phyloP scores from a whole-genome alignment of 495 filamentous ascomycete species.

The Hamigera avellanea region DNA sequence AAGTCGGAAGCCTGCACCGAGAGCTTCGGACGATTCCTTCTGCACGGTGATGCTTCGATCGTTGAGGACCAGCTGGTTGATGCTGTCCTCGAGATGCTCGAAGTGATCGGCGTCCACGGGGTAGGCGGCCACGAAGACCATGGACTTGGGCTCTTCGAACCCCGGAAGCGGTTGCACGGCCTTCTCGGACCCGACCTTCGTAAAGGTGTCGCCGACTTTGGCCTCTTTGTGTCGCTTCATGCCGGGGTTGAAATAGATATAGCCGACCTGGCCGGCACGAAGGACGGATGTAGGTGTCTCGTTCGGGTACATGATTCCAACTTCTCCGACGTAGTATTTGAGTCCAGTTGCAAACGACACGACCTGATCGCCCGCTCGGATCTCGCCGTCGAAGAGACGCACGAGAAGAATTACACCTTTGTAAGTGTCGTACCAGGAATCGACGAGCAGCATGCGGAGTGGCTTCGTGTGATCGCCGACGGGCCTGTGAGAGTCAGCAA shows the following conservation, averaged over 20 bases:
- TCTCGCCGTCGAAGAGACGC: constrained; percentile 77
- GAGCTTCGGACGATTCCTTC: constrained; percentile 85
- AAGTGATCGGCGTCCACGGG: constrained; percentile 85
- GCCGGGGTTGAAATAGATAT: constrained; percentile 92
- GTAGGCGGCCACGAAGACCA: constrained; percentile 97
- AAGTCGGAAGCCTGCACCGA: constrained; percentile 87
- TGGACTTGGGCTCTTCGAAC: constrained; percentile 95
- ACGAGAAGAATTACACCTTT: constrained; percentile 89
- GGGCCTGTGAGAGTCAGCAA: constrained; percentile 36
- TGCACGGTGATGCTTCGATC: constrained; percentile 88
- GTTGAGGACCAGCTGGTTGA: constrained; percentile 86
- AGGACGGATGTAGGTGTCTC: constrained; percentile 69
- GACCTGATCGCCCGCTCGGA: constrained; percentile 72
- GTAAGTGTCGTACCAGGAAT: constrained; percentile 96
- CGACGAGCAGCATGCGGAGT: constrained; percentile 77
- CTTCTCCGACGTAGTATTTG: constrained; percentile 88
- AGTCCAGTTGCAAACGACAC: constrained; percentile 75
- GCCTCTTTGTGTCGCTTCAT: constrained; percentile 95
- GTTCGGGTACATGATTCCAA: constrained; percentile 92
- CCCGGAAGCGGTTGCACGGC: constrained; percentile 72
- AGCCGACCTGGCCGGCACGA: constrained; percentile 88
- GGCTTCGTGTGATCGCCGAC: constrained; percentile 59
- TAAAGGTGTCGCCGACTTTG: constrained; percentile 92
- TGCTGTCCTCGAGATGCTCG: constrained; percentile 80
- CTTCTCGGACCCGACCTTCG: constrained; percentile 68